These are phyloP conservation scores for Stachybotrys chartarum DNA, from an alignment of 2,329 filamentous ascomycete genomes.

Conservation along the genomic window DNA sequence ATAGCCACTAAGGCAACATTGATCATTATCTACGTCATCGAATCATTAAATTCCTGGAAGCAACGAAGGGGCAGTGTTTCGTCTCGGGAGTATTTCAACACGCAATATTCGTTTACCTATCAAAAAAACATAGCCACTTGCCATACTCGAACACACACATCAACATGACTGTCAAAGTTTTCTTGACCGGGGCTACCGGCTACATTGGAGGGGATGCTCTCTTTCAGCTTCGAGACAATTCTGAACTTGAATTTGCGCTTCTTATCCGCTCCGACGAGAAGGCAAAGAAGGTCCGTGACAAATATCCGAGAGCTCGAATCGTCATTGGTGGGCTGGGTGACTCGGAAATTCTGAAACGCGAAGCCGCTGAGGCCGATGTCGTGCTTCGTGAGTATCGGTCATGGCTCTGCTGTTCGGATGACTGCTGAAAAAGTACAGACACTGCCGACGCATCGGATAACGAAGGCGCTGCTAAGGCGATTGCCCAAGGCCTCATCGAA, in stretches of 20 bases:
- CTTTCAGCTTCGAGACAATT: conserved; percentile 5
- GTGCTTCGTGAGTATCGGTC: conserved; percentile 20
- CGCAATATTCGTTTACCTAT: no score
- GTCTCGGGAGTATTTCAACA: no score
- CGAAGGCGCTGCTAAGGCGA: conserved; percentile 32
- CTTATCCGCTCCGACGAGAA: conserved; percentile 9
- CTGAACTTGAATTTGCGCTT: conserved; percentile 8
- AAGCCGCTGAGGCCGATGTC: conserved; percentile 23
- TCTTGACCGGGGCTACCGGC: conserved; percentile 10
- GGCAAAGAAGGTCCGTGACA: conserved; percentile 5
- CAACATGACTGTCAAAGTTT: no score
- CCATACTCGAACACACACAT: no score
- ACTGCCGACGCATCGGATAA: conserved; percentile 40
- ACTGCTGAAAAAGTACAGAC: conserved; percentile 8
- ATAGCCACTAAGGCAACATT: no score
- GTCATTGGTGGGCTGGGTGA: conserved; percentile 37
- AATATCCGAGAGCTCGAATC: conserved; percentile 2
- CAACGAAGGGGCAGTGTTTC: no score
- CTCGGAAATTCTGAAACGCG: conserved; percentile 27
- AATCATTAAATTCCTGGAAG: no score
- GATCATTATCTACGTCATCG: no score
- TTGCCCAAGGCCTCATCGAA: conserved; percentile 30
- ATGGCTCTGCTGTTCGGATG: background rate
- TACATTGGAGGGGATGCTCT: conserved; percentile 14
- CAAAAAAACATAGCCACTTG: no score